Percentiles rank a stretch among this genome's conserved stretches.
These are phyloP conservation scores for Solanum neorickii DNA, from an alignment of 257 asterid genomes.

Conservation along the genomic window DNA sequence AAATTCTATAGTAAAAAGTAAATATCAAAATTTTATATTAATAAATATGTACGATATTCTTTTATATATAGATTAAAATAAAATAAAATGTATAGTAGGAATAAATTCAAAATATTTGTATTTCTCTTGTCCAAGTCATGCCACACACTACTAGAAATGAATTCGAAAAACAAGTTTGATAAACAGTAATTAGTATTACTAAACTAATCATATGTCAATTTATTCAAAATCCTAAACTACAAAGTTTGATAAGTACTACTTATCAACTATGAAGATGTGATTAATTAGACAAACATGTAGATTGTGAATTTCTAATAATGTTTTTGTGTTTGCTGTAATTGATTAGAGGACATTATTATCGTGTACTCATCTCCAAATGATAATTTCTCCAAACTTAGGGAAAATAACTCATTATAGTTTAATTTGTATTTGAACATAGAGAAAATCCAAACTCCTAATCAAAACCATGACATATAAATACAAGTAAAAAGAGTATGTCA, in stretches of 20 bases:
- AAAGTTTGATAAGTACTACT: background rate
- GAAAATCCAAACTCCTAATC: background rate
- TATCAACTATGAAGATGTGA: too few relatives aligned
- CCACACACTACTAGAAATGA: background rate
- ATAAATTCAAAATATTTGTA: background rate
- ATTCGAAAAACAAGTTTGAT: too few relatives aligned
- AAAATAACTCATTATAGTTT: too few relatives aligned
- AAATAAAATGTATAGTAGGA: background rate
- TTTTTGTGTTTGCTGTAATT: background rate
- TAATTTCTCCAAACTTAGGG: background rate
- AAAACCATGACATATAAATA: background rate
- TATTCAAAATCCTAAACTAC: background rate
- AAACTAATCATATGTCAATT: background rate
- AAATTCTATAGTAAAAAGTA: background rate
- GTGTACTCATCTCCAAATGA: background rate
- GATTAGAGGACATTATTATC: background rate
- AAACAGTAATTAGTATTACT: too few relatives aligned
- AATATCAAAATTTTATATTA: background rate
- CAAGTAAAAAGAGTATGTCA: too few relatives aligned
- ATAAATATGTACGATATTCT: background rate
- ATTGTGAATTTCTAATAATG: background rate
- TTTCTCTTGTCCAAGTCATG: background rate
- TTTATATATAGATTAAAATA: background rate
- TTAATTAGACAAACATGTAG: background rate
- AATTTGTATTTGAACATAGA: background rate